Base-by-base conservation (phyloP, 1,284 basidiomycete species). In the Ceratobasidium papillatum region DNA sequence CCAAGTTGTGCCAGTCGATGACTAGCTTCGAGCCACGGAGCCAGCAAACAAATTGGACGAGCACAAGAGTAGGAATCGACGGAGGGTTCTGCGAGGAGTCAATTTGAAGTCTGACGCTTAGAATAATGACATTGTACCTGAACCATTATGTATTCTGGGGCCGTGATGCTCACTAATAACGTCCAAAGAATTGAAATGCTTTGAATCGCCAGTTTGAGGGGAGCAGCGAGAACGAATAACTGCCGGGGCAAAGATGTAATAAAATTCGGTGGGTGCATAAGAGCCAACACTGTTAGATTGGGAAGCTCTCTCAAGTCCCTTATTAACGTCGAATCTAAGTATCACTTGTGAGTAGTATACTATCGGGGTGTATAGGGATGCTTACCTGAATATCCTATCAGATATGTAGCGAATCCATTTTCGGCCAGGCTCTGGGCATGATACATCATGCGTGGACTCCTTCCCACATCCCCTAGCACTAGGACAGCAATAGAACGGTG, bases 1-100 rank as follows among this genome's bases (percentile, higher is more conserved):
- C 96, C 9, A 97, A 88, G 81, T 99, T 99, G 82, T 99, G 98
- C 98, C 98, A 99, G 83, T 99, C 98, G 76, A 99, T 97, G 74
- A 99, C 92, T 75, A 99, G 86, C 79, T 93, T 94, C 76, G 91
- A 91, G 0, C 92, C 90, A 19, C 90, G 86, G 3, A 94, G 80
- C 63, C 83, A 82, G 27, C 88, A 87, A 0, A 93, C 89, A 49
- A 95, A 81, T 84, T 94, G 93, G 1, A 95, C 94, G 9, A 99
- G 84, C 1, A 91, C 89, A 14, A 99, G 88, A 0, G 97, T 97
- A 0, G 98, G 98, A 27, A 99, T 95, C 71, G 94, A 95, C 1
- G 98, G 98, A 14, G 98, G 98, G 79, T 98, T 99, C 94, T 98
- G 36, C 22, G 45, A 12, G 19, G 4, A 43, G 38, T 38, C n/a